Percentiles rank a stretch among this genome's conserved stretches.
These are phyloP conservation scores for Hirschfeldia incana DNA, from an alignment of 345 rosid species.

Conservation along the genomic window DNA sequence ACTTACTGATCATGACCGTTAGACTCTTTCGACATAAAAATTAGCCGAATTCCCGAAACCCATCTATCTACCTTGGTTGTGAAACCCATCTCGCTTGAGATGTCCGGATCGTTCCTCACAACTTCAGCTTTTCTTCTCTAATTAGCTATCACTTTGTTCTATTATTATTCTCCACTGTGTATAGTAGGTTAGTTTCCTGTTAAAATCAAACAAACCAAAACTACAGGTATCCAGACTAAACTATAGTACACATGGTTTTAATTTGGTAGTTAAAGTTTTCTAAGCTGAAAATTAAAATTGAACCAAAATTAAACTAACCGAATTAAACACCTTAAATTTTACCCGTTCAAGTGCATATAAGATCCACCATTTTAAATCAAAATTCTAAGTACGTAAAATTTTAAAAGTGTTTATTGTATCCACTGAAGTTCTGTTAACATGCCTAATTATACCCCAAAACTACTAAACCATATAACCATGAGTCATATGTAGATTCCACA, in stretches of 20 bases:
- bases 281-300: background rate
- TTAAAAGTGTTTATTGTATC: background rate
- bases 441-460: no score
- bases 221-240: background rate
- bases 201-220: background rate
- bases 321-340: no score
- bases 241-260: background rate
- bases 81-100: slow-evolving; percentile 16
- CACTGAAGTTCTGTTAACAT: background rate
- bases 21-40: no score
- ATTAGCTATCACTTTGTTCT: slow-evolving; percentile 53
- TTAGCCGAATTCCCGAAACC: no score
- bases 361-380: background rate
- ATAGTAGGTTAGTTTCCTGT: no score
- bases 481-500: no score
- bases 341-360: background rate
- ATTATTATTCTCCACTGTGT: slow-evolving; percentile 58
- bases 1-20: no score
- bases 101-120: slow-evolving; percentile 51
- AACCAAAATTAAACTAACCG: background rate
- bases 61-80: no score
- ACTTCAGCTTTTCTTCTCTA: slow-evolving; percentile 38
- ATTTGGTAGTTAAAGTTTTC: background rate
- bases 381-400: background rate
- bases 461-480: no score